phyloP scores from a whole-genome alignment of 257 asterid species.

The Penstemon davidsonii region DNA sequence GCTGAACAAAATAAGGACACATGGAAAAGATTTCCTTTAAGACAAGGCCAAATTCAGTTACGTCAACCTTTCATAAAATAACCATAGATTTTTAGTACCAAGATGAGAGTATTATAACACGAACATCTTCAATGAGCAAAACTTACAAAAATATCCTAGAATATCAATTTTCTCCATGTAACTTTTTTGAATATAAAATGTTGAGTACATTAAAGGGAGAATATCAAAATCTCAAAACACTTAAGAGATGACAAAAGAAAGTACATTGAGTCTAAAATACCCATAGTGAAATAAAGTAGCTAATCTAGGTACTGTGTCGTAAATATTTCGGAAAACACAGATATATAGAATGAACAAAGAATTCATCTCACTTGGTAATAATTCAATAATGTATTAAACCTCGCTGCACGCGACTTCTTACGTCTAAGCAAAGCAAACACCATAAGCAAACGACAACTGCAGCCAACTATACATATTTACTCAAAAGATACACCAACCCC shows the following conservation, averaged over 20 bases:
- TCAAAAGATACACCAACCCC: neutral
- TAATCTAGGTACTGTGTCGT: neutral
- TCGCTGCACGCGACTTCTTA: neutral
- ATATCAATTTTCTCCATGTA: neutral
- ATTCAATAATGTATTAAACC: neutral
- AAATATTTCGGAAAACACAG: neutral
- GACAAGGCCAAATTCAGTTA: neutral
- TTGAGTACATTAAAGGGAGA: neutral
- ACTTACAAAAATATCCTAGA: neutral
- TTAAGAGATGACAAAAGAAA: neutral
- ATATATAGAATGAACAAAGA: neutral
- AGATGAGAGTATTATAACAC: neutral
- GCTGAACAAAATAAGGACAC: neutral
- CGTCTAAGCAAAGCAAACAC: conserved; percentile 13
- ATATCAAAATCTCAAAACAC: neutral
- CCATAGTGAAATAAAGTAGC: conserved; percentile 15
- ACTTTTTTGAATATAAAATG: neutral
- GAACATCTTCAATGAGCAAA: neutral
- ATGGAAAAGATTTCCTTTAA: neutral
- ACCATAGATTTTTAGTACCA: neutral
- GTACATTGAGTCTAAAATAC: neutral
- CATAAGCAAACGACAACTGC: neutral
- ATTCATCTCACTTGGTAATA: neutral
- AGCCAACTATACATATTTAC: neutral
- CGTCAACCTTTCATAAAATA: neutral